Evolutionary conservation across 805 yeast species (phyloP), one percentile per base, ranked within the genome.

Genomic region (Metschnikowia hibisci): DNA sequence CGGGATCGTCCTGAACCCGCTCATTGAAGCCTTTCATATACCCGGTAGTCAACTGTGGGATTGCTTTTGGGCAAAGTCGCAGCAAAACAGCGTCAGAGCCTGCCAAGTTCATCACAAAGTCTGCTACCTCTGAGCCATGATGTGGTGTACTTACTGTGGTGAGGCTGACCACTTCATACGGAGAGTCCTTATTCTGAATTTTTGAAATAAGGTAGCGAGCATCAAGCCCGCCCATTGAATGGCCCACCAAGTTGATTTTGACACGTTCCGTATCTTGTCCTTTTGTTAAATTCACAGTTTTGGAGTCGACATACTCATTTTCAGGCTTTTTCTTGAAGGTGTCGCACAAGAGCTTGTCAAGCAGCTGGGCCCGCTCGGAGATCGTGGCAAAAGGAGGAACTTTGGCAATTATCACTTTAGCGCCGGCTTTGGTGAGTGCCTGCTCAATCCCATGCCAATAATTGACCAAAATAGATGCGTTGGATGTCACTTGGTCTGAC

Each of bases 191-290:
- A 27, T 46, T 52, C 37, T 56, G 57, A 3, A 84, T 58, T 38
- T 75, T 67, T 0, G 86, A 73, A 2, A 88, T 84, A 50, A 90
- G 62, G 57, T 81, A 87, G 40, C 97, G 66, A 27, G 89, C 78
- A 57, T 90, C 96, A 25, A 89, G 65, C 0, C 97, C 97, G 4
- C 97, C 97, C 96, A 89, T 88, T 0, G 96, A 87, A 58, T 89
- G 97, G 5, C 93, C 93, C 20, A 89, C 71, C 34, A 89, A 60
- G 56, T 90, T 90, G 12, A 89, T 72, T 46, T 79, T 80, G 15
- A 80, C 49, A 3, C 66, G 61, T 20, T 55, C 56, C 23, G 23
- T 20, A 3, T 20, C 8, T 8, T 20, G 23, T 6, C 7, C 7
- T 2, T 20, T 8, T 2, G 23, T 20, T 6, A 20, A 6, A 20